Base-by-base conservation (phyloP, 805 yeast species). In the Lipomyces yamanashiensis region DNA sequence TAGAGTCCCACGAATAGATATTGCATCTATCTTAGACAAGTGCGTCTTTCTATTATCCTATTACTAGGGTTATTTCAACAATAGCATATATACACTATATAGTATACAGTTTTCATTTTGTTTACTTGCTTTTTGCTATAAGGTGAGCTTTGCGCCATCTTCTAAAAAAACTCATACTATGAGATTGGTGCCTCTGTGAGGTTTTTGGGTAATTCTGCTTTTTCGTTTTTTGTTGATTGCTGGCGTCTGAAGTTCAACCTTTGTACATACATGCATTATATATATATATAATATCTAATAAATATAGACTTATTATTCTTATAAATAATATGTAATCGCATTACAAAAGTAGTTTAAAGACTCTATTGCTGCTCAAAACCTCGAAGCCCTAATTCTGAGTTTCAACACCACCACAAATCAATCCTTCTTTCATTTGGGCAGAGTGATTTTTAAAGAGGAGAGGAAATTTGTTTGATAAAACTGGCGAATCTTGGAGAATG, bases 401-500 rank as follows among this genome's bases (percentile, higher is more conserved):
- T 28, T 28, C 28, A 28, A 28, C 28, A 28, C 28, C 28, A 2
- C 28, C 28, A 2, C 2, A 3, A 3, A 3, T 28, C 28, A 28
- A 28, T 28, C 28, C 5, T 28, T 28, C 28, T 28, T 28, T 28
- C 28, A 5, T 5, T 5, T 28, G 28, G 28, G 28, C 28, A 28
- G 5, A 28, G 2, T 28, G 28, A 8, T 33, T 49, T 28, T 34
- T 49, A 7, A 34, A 34, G 36, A 15, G 40, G 21, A 52, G 34
- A 4, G 9, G 1, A 23, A 37, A 37, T 40, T 15, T 5, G 2
- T 9, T 28, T 28, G 28, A 28, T 19, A 45, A 61, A 50, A 8
- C 64, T 64, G 67, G 66, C 67, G 58, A 57, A 53, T 33, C 60
- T 68, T 15, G 72, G 70, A 12, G 51, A 44, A 9, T 82, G 85